These are phyloP conservation scores for Trichoderma simmonsii DNA, from an alignment of 2,329 filamentous ascomycete genomes.

Conservation along the genomic window DNA sequence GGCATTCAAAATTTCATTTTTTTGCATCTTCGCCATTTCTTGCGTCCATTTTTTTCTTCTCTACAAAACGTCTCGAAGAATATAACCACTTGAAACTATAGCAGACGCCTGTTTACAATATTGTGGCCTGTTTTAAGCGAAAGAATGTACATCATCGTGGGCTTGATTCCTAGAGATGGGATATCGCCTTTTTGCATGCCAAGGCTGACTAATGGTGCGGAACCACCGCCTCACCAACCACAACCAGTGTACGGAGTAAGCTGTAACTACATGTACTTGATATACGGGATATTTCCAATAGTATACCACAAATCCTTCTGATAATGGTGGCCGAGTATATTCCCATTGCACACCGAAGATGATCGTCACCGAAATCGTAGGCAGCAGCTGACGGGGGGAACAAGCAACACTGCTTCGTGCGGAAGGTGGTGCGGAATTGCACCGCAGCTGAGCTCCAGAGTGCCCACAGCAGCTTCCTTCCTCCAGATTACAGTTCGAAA, in stretches of 20 bases:
- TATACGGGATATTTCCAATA: background rate
- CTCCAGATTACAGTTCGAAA: background rate
- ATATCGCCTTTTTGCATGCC: background rate
- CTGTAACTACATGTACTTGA: background rate
- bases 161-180: background rate
- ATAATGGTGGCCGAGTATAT: background rate
- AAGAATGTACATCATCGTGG: background rate
- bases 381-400: background rate
- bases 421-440: background rate
- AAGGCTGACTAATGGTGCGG: background rate
- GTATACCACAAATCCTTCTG: background rate
- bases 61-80: background rate
- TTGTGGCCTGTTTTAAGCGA: background rate
- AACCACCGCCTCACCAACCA: background rate
- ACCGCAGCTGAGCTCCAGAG: background rate
- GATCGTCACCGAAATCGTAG: background rate
- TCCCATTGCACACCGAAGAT: background rate
- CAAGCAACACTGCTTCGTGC: background rate
- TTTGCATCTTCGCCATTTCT: background rate
- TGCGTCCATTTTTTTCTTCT: background rate
- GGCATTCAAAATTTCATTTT: slow-evolving; percentile 9
- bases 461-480: background rate
- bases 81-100: background rate
- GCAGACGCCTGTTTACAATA: background rate
- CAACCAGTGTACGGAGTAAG: background rate